Base-by-base conservation (phyloP, 140 eudicot species). In the Stevia rebaudiana region DNA sequence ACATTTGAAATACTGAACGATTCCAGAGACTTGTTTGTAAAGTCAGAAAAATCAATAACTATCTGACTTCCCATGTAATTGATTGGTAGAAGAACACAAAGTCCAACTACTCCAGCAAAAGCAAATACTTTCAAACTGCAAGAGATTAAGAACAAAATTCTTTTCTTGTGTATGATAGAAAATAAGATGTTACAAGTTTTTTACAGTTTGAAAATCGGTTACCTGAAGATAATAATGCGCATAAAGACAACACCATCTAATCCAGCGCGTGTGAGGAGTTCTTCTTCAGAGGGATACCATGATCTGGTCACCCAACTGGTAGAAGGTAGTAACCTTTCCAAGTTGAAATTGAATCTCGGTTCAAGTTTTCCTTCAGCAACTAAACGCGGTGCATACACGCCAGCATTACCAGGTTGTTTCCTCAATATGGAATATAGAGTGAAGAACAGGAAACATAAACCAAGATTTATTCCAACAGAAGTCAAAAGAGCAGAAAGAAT, bases 401-500 rank as follows among this genome's bases (percentile, higher is more conserved):
- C 64, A 17, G 82, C 83, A 76, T 87, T 79, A 35, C 76, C 70
- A 11, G 91, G 90, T 44, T 78, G 91, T 69, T 81, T 91, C 58
- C 88, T 87, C 76, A 88, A 65, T 50, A 84, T 65, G 28, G 98
- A 84, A 76, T 82, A 91, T 4, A 87, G 76, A 40, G 79, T 46
- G 63, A 87, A 76, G 74, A 67, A 87, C 24, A 87, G 40, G 3
- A 80, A 30, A 74, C 96, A 87, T 31, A 91, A 84, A 52, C 85
- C 88, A 51, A 81, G 75, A 79, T 91, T 91, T 77, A 91, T 84
- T 61, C 92, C 98, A n/a, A 91, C 96, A 12, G 98, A 87, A 61
- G 87, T 81, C 56, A 91, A 66, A 55, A 91, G 96, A 11, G 98
- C 98, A 19, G 98, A 84, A 42, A 91, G 84, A 71, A 91, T 77